Evolutionary conservation across 2,329 filamentous ascomycete genomes (phyloP).

Genomic region (Aspergillus pseudoviridinutans): DNA sequence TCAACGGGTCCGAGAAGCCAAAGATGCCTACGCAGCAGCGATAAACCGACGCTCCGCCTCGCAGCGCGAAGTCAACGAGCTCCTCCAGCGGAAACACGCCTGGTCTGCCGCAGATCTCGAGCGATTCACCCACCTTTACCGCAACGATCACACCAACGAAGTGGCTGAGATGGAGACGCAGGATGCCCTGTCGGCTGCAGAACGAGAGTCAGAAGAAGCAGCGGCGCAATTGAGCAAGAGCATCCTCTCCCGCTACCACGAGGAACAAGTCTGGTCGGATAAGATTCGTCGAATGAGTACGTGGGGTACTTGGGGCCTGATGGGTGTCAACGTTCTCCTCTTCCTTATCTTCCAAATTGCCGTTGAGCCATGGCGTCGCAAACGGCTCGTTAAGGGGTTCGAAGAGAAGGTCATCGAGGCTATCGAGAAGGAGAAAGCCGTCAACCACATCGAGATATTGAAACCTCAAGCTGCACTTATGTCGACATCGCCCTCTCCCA

Average conservation of each 20-base stretch:
- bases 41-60: slow-evolving; percentile 79
- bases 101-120: slow-evolving; percentile 88
- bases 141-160: slow-evolving; percentile 89
- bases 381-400: slow-evolving; percentile 74
- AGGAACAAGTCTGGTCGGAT: slow-evolving; percentile 99
- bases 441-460: slow-evolving; percentile 14
- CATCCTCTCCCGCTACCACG: slow-evolving; percentile 89
- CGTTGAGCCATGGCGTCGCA: slow-evolving; percentile 87
- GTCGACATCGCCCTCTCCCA: slow-evolving; percentile 1
- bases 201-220: slow-evolving; percentile 75
- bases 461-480: slow-evolving; percentile 1
- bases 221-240: slow-evolving; percentile 71
- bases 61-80: slow-evolving; percentile 90
- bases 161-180: slow-evolving; percentile 72
- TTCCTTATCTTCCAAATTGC: slow-evolving; percentile 83
- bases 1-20: slow-evolving; percentile 63
- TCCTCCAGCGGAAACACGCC: slow-evolving; percentile 88
- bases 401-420: slow-evolving; percentile 70
- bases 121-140: slow-evolving; percentile 88
- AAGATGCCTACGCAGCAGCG: slow-evolving; percentile 74
- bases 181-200: slow-evolving; percentile 67
- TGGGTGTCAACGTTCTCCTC: slow-evolving; percentile 91
- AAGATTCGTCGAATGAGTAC: slow-evolving; percentile 94
- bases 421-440: slow-evolving; percentile 63
- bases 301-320: slow-evolving; percentile 97